These are phyloP conservation scores for Hyphodiscus sp. DNA, from an alignment of 2,329 filamentous ascomycete species.

Conservation along the genomic window DNA sequence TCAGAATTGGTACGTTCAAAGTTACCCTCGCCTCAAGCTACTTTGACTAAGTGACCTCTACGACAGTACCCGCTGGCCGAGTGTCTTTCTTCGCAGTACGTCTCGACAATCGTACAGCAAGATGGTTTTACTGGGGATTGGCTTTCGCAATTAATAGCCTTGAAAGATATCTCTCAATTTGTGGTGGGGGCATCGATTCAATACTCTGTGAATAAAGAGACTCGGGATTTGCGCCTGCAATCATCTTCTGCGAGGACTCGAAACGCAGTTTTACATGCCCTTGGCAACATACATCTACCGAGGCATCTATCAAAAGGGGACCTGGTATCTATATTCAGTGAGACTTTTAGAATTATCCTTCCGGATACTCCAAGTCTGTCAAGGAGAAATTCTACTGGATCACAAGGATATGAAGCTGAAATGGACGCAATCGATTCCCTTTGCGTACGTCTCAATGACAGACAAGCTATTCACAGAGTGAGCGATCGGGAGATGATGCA, in stretches of 20 bases:
- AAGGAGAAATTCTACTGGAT: conserved; percentile 20
- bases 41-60: background rate
- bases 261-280: conserved; percentile 32
- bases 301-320: conserved; percentile 31
- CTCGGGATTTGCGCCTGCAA: conserved; percentile 30
- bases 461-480: conserved; percentile 33
- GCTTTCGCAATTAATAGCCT: conserved; percentile 34
- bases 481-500: conserved; percentile 35
- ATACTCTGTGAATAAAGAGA: conserved; percentile 32
- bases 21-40: background rate
- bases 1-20: conserved; percentile 31
- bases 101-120: conserved; percentile 30
- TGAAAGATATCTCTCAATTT: conserved; percentile 35
- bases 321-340: conserved; percentile 31
- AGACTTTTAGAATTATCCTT: conserved; percentile 33
- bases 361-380: conserved; percentile 32
- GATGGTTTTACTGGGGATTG: conserved; percentile 30
- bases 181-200: conserved; percentile 35
- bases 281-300: conserved; percentile 33
- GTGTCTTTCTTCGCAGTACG: conserved; percentile 31
- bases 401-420: conserved; percentile 29
- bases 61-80: conserved; percentile 33
- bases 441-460: conserved; percentile 29
- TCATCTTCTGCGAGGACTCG: conserved; percentile 31
- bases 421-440: conserved; percentile 34